Evolutionary conservation across 2,329 filamentous ascomycete genomes (phyloP).

Genomic region (Epichloe coenophiala): DNA sequence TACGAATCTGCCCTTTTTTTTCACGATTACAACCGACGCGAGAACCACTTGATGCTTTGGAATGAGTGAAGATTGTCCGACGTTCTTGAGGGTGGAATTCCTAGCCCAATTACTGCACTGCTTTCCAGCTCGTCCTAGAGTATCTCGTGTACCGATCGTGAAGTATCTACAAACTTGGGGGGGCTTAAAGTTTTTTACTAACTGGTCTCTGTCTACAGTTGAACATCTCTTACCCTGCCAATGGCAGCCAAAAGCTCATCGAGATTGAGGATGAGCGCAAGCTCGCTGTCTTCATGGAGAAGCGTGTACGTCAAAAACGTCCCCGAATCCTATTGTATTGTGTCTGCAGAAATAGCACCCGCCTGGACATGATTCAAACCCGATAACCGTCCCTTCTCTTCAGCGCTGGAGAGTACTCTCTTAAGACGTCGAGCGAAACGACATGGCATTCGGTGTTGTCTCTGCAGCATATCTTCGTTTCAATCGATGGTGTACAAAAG

Average conservation of each 20-base stretch:
- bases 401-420: not conserved
- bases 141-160: not conserved
- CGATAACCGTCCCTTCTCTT: not conserved
- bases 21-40: not conserved
- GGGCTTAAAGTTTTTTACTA: conserved; percentile 12
- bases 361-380: not conserved
- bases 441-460: not conserved
- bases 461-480: not conserved
- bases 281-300: conserved; percentile 97
- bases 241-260: conserved; percentile 98
- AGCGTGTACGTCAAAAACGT: conserved; percentile 54
- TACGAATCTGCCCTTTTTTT: conserved; percentile 17
- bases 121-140: not conserved
- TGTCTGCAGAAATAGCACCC: not conserved
- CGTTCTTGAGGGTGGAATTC: not conserved
- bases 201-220: conserved; percentile 29
- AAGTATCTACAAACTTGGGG: not conserved
- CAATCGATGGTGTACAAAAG: not conserved
- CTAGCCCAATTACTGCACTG: no score
- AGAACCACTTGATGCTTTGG: not conserved
- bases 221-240: conserved; percentile 81
- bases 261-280: conserved; percentile 99
- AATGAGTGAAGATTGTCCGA: not conserved
- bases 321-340: not conserved
- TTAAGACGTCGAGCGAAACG: not conserved